These are phyloP conservation scores for Cutaneotrichosporon cyanovorans DNA, from an alignment of 1,284 basidiomycete genomes.

Conservation along the genomic window DNA sequence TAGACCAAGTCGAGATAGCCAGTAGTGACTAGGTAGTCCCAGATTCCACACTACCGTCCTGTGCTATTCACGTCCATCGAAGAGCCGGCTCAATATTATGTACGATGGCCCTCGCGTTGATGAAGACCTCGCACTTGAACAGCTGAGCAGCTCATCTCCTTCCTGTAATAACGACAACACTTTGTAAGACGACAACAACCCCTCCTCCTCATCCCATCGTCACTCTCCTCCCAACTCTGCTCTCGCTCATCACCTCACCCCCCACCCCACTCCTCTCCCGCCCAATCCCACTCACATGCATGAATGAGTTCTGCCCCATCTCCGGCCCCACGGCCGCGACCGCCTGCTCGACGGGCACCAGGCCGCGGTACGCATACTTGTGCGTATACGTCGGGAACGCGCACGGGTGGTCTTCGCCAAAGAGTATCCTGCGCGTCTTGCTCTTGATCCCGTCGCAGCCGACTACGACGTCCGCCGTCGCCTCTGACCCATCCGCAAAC, in stretches of 20 bases:
- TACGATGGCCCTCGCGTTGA: too few species aligned
- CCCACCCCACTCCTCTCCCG: neutral
- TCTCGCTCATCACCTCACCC: neutral
- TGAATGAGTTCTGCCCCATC: constrained; percentile 15
- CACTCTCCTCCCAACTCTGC: neutral
- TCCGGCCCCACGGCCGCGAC: constrained; percentile 12
- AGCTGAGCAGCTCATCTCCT: too few species aligned
- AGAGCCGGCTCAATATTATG: too few species aligned
- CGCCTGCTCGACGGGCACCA: constrained; percentile 13
- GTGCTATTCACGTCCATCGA: too few species aligned
- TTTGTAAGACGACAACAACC: too few species aligned
- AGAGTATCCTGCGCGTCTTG: constrained; percentile 5
- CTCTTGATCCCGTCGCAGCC: constrained; percentile 21
- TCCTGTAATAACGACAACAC: too few species aligned
- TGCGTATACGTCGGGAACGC: constrained; percentile 12
- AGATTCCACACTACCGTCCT: too few species aligned
- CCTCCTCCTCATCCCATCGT: too few species aligned
- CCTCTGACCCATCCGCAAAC: constrained; percentile 15
- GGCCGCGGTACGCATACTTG: constrained; percentile 21
- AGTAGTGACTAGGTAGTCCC: too few species aligned
- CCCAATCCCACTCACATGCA: constrained; percentile 10
- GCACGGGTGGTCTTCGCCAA: constrained; percentile 12
- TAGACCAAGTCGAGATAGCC: too few species aligned
- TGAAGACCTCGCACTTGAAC: too few species aligned
- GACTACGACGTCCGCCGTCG: constrained; percentile 8